Base-by-base conservation (phyloP, 2,329 filamentous ascomycete genomes). In the Clathrospora elynae region DNA sequence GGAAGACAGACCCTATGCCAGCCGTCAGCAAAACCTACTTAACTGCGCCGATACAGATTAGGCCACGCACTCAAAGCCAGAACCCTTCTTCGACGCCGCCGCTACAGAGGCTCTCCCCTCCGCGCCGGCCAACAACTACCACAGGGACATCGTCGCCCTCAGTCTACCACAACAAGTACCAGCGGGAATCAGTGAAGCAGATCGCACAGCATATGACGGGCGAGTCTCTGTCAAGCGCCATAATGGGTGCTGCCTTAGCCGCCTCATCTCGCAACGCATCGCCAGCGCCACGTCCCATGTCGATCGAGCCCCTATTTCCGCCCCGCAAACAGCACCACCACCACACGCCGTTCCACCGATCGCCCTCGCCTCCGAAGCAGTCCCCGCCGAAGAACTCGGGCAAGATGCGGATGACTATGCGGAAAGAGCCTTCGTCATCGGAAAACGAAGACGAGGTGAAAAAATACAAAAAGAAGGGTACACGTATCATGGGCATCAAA, bases 231-330 rank as follows among this genome's bases (percentile, higher is more conserved):
- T 84, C 86, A 9, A 82, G 82, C 57, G 88, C 88, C 50, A 89
- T 91, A 44, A 79, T 91, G 58, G 87, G 87, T 2, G 84, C 86
- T 2, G 87, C 84, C 16, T 75, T 91, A 0, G 88, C 88, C 4
- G 48, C 49, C 7, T 82, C 86, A 1, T 77, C 83, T 2, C 81
- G 83, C 7, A 71, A 66, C 14, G 65, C 58, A 4, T 74, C 73
- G 0, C 74, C 74, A n/a, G 35, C 73, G 61, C 49, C 49, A 6
- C 49, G 42, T 3, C 49, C 49, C 6, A 35, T 64, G 53, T 33
- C 57, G 55, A 62, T 62, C 59, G 63, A 62, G 47, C 66, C 64
- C 50, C 71, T 47, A 54, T 73, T 58, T 28, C 50, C 73, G 71
- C 40, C 73, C 65, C 37, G 75, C 66, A 70, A 62, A 68, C 66